phyloP scores from a whole-genome alignment of 805 yeast species.

The Candida pini region DNA sequence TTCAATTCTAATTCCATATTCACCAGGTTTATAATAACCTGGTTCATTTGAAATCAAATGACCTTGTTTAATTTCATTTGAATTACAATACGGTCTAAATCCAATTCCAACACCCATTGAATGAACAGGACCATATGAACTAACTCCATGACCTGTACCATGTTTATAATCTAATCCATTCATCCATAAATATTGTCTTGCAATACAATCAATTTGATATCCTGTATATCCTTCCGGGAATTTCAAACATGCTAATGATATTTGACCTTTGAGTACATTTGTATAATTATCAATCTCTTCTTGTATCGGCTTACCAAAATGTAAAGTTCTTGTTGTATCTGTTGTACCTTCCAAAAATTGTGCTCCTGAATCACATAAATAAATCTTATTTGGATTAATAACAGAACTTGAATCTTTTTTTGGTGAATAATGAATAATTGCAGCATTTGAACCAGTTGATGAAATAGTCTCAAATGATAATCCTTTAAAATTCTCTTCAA shows the following conservation, averaged over 20 bases:
- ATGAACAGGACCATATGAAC: conserved; percentile 56
- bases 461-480: conserved; percentile 71
- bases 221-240: conserved; percentile 57
- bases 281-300: conserved; percentile 49
- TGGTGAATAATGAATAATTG: conserved; percentile 73
- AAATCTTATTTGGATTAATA: conserved; percentile 48
- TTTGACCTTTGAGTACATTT: conserved; percentile 52
- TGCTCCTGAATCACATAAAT: conserved; percentile 54
- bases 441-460: conserved; percentile 71
- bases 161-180: conserved; percentile 55
- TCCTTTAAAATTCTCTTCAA: conserved; percentile 51
- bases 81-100: conserved; percentile 44
- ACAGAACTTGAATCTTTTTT: conserved; percentile 34
- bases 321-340: conserved; percentile 58
- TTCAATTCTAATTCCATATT: conserved; percentile 53
- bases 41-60: conserved; percentile 57
- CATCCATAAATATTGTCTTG: conserved; percentile 54
- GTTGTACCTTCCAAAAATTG: conserved; percentile 63
- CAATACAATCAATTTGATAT: conserved; percentile 47
- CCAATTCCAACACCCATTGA: conserved; percentile 64
- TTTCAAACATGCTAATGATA: conserved; percentile 41
- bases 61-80: conserved; percentile 41
- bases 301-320: conserved; percentile 41
- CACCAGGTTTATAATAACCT: conserved; percentile 55
- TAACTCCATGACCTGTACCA: conserved; percentile 64